Base-by-base conservation (phyloP, 768 basidiomycete species). In the Panaeolus cyanescens region DNA sequence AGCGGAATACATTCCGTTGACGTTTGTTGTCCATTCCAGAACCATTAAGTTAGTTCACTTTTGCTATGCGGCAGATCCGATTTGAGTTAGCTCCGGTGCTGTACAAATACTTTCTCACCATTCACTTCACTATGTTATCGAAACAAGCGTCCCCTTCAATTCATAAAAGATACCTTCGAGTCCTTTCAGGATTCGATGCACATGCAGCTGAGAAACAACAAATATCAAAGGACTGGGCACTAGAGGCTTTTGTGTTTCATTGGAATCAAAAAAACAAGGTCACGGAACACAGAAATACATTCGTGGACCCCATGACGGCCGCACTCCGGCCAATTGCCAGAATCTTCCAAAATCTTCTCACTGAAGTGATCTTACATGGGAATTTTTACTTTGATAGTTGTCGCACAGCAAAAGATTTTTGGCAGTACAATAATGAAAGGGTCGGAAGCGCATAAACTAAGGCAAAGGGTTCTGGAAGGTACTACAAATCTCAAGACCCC, bases 381-480 rank as follows among this genome's bases (percentile, higher is more conserved):
- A 50, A 50, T 28, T 20, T 22, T 42, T 50, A 32, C 54, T 60
- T 54, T 57, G 63, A 61, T 54, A 54, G 33, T 54, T 50, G 39
- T 58, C 56, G 19, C 56, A 61, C 36, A 64, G 40, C 33, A 56
- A 8, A 39, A 50, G 45, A 9, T 50, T 50, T 50, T 17, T 28
- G 25, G 13, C 22, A 28, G 25, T 28, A 25, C 45, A 50, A 50
- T 13, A 50, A 50, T 28, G 45, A 50, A 50, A 50, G 45, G 45
- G 45, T 50, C 22, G 45, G 45, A 13, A 15, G 9, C 4, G 25
- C 45, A 20, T 42, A 42, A 17, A 42, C 39, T 22, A 42, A 20
- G 39, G 37, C 22, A 50, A 50, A 50, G 45, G 45, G 45, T 50
- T 28, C 45, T 50, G 22, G 22, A 42, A 42, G 30, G 30, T 50